Evolutionary conservation across 2,329 filamentous ascomycete genomes (phyloP).

Genomic region (Bipolaris sorokiniana): DNA sequence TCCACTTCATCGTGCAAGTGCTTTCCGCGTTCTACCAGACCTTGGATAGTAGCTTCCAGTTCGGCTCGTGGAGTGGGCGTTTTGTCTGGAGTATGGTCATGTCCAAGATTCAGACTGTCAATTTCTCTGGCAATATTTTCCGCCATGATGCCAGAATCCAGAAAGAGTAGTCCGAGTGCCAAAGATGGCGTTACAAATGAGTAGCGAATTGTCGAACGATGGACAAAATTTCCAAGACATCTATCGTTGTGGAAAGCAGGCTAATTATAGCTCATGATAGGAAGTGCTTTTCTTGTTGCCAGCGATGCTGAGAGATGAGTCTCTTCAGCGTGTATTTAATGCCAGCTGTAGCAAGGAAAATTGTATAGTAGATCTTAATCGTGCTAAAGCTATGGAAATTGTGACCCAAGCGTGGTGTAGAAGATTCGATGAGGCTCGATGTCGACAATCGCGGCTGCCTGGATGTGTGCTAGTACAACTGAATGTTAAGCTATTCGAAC

Average conservation of each 20-base stretch:
- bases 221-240: not conserved
- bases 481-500: not conserved
- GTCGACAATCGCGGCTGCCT: not conserved
- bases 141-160: slow-evolving; percentile 14
- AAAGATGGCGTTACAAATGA: not conserved
- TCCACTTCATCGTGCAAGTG: slow-evolving; percentile 51
- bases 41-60: slow-evolving; percentile 34
- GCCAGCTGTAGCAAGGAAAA: not conserved
- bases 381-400: not conserved
- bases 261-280: not conserved
- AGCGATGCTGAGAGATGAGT: too few relatives aligned
- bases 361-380: not conserved
- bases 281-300: not conserved
- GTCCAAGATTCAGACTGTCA: slow-evolving; percentile 17
- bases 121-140: slow-evolving; percentile 21
- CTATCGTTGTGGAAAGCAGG: not conserved
- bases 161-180: not conserved
- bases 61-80: slow-evolving; percentile 17
- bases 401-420: not conserved
- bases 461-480: not conserved
- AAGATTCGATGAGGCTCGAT: not conserved
- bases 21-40: slow-evolving; percentile 49
- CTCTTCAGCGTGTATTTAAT: not conserved
- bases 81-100: slow-evolving; percentile 10
- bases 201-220: not conserved